Evolutionary conservation across 2,329 filamentous ascomycete species (phyloP), one percentile per base, ranked within the genome.

Genomic region (Pestalotiopsis sp.): DNA sequence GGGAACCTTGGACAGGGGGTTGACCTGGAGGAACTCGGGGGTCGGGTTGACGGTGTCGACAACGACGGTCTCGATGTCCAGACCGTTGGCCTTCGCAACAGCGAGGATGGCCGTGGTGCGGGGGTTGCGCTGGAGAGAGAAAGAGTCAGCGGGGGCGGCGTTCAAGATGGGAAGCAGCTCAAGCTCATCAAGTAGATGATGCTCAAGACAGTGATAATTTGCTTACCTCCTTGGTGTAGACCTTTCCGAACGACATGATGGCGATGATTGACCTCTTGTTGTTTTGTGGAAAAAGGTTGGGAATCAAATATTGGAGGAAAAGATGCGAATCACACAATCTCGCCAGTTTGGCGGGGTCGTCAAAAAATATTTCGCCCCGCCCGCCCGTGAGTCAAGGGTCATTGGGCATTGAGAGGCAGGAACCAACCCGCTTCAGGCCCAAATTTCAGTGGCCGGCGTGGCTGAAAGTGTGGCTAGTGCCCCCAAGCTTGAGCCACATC

Each of bases 211-310:
- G 14, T 52, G n/a, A 1, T 52, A 3, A 1, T 52, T 3, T 68
- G 68, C 73, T 73, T 91, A 97, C 95, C 85, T 89, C 81, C 83
- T 88, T 89, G 81, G 92, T 92, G 90, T 96, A 98, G 80, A 99
- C 90, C 88, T 97, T 99, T 86, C 96, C 96, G 89, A 99, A 98
- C 81, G 93, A 88, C 92, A 97, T 97, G 82, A 88, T 93, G 86
- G 81, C 78, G 52, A 40, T 79, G 77, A 73, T 73, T 73, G 67
- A 68, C 71, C 58, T 64, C 69, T 35, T 68, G 67, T 75, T 73
- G 68, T 75, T 73, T 66, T 40, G 24, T 30, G 26, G 14, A 40
- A 20, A 38, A 71, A 57, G 67, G 44, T 52, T 52, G 44, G 44
- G 59, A 66, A 39, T 39, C 17, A 40, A 56, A 61, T 64, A 61